phyloP scores from a whole-genome alignment of 1,284 basidiomycete species.

The Chiua sp. region DNA sequence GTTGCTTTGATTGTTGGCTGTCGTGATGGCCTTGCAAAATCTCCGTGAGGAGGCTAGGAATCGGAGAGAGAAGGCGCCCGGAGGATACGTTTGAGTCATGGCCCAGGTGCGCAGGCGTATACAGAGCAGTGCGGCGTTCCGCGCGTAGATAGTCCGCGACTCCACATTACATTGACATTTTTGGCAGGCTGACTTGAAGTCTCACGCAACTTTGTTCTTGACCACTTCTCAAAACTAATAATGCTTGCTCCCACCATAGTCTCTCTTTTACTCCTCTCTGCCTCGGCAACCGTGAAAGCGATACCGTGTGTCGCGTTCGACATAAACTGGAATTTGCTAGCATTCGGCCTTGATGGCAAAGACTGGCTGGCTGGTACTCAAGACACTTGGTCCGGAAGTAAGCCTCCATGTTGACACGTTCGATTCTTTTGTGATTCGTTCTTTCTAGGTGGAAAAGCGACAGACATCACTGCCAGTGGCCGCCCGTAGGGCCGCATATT shows the following conservation, averaged over 20 bases:
- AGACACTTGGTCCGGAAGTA: constrained; percentile 66
- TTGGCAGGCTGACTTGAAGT: too few species aligned
- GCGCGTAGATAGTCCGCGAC: too few species aligned
- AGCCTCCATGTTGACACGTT: constrained; percentile 18
- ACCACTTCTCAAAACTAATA: constrained; percentile 4
- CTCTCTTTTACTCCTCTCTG: constrained; percentile 62
- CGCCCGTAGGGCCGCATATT: constrained; percentile 61
- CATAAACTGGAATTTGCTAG: constrained; percentile 69
- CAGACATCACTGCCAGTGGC: constrained; percentile 68
- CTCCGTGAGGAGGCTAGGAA: too few species aligned
- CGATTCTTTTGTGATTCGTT: constrained; percentile 6
- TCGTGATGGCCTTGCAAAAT: too few species aligned
- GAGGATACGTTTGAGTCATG: too few species aligned
- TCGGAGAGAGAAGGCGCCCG: too few species aligned
- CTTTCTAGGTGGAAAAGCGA: constrained; percentile 49
- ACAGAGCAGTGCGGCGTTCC: too few species aligned
- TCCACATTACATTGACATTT: too few species aligned
- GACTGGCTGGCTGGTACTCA: constrained; percentile 75
- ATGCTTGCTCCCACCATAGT: constrained; percentile 55
- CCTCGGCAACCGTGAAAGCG: constrained; percentile 46
- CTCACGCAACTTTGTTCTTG: neutral
- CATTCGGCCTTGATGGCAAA: constrained; percentile 75
- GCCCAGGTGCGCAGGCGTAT: too few species aligned
- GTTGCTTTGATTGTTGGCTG: too few species aligned
- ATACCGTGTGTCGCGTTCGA: constrained; percentile 74